Evolutionary conservation across 768 basidiomycete species (phyloP).

Genomic region (Gymnopilus junonius): DNA sequence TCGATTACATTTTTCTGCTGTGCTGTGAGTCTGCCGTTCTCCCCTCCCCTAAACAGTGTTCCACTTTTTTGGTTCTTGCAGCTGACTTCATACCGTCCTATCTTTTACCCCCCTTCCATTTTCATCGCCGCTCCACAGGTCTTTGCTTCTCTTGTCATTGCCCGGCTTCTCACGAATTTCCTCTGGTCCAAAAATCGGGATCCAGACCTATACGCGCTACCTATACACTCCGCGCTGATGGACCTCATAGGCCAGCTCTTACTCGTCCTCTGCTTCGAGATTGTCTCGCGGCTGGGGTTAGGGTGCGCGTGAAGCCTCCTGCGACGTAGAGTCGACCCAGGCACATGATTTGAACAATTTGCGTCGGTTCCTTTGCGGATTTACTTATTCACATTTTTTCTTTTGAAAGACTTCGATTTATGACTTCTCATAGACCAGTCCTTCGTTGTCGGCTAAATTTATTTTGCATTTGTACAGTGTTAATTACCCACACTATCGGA

Average conservation of each 20-base stretch:
- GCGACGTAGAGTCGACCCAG: neutral
- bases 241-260: slow-evolving; percentile 84
- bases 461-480: slow-evolving; percentile 1
- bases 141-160: slow-evolving; percentile 67
- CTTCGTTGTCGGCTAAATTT: neutral
- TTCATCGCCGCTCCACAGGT: slow-evolving; percentile 49
- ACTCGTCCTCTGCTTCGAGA: slow-evolving; percentile 75
- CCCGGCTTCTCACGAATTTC: slow-evolving; percentile 67
- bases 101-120: neutral
- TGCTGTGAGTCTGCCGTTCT: slow-evolving; percentile 55
- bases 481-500: slow-evolving; percentile 1
- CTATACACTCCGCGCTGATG: slow-evolving; percentile 87
- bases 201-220: slow-evolving; percentile 94
- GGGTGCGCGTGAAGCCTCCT: slow-evolving; percentile 24
- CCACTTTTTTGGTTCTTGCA: slow-evolving; percentile 9
- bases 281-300: slow-evolving; percentile 55
- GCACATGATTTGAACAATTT: neutral
- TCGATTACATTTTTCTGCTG: slow-evolving; percentile 75
- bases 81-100: neutral
- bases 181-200: slow-evolving; percentile 82
- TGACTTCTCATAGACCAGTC: neutral
- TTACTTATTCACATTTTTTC: neutral
- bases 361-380: neutral
- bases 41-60: too few species aligned
- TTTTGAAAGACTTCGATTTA: neutral